A percentile compares a stretch with the other conserved stretches of the same genome.
These are phyloP conservation scores for Polyporus tsugae DNA, from an alignment of 1,284 basidiomycete species.

Conservation along the genomic window DNA sequence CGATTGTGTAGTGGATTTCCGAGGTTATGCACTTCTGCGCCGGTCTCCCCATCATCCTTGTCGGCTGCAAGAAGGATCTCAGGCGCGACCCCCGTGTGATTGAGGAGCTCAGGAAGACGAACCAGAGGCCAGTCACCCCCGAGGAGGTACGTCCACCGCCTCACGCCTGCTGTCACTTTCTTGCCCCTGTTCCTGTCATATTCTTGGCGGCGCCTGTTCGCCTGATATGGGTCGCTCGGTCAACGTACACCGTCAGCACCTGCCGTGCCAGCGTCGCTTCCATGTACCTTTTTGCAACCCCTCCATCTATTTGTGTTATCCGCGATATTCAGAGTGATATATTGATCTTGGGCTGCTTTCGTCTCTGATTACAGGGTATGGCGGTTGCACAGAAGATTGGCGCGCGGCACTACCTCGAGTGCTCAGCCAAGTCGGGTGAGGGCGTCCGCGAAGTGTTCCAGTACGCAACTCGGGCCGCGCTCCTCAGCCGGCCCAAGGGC, in stretches of 20 bases:
- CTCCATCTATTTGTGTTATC: background rate
- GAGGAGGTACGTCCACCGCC: constrained; percentile 53
- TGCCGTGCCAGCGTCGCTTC: background rate
- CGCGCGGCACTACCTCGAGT: constrained; percentile 79
- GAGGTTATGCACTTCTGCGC: constrained; percentile 84
- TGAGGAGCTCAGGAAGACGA: constrained; percentile 68
- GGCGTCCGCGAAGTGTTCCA: constrained; percentile 84
- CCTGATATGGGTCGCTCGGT: constrained; percentile 11
- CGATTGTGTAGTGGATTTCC: constrained; percentile 69
- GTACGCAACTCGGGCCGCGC: constrained; percentile 73
- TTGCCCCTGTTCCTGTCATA: constrained; percentile 1
- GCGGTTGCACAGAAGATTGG: constrained; percentile 80
- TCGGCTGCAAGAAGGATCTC: constrained; percentile 82
- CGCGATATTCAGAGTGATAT: no score
- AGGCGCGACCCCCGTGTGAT: constrained; percentile 61
- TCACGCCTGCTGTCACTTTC: background rate
- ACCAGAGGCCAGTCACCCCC: constrained; percentile 66
- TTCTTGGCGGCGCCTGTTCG: constrained; percentile 22
- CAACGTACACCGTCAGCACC: background rate
- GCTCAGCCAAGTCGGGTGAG: constrained; percentile 75
- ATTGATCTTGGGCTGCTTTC: constrained; percentile 1
- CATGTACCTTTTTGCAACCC: background rate
- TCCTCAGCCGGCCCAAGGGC: constrained; percentile 52
- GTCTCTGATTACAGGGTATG: constrained; percentile 56
- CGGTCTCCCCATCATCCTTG: constrained; percentile 77